Conservation (phyloP, 2,329 filamentous ascomycete genomes). For the Cladobotryum protrusum region DNA sequence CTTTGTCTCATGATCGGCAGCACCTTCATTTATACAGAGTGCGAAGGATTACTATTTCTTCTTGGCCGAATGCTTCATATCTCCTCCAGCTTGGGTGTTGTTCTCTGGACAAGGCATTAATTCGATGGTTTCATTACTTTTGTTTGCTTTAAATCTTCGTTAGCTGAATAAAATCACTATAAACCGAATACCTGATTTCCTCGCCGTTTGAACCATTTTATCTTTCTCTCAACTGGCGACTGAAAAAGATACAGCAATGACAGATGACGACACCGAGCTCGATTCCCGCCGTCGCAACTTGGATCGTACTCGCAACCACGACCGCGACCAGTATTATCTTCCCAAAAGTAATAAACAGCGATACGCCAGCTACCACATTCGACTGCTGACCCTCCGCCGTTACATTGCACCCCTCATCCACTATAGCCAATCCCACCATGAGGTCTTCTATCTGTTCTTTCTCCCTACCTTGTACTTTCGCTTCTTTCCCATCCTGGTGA, state of each 20-base stretch:
- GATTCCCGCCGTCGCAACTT: conserved; percentile 4
- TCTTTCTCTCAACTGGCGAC: too few species aligned
- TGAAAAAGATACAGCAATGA: conserved; percentile 3
- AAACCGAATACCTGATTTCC: too few species aligned
- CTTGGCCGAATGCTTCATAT: too few species aligned
- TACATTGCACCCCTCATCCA: conserved; percentile 1
- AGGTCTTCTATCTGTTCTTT: conserved; percentile 2
- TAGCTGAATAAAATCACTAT: too few species aligned
- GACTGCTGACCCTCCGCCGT: not conserved
- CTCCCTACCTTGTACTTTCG: conserved; percentile 10
- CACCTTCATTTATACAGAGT: too few species aligned
- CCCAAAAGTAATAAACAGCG: conserved; percentile 1
- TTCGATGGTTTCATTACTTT: too few species aligned
- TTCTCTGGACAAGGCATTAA: too few species aligned
- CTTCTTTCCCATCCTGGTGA: conserved; percentile 9
- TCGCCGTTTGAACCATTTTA: too few species aligned
- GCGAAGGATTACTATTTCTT: too few species aligned
- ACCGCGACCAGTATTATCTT: not conserved
- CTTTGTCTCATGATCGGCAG: too few species aligned
- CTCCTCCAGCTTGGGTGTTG: too few species aligned
- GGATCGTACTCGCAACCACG: conserved; percentile 6
- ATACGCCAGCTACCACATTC: not conserved
- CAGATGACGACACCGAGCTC: conserved; percentile 3
- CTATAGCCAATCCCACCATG: conserved; percentile 4
- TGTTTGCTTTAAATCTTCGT: too few species aligned